phyloP scores from a whole-genome alignment of 2,329 filamentous ascomycete genomes.

The Fusarium sp. region DNA sequence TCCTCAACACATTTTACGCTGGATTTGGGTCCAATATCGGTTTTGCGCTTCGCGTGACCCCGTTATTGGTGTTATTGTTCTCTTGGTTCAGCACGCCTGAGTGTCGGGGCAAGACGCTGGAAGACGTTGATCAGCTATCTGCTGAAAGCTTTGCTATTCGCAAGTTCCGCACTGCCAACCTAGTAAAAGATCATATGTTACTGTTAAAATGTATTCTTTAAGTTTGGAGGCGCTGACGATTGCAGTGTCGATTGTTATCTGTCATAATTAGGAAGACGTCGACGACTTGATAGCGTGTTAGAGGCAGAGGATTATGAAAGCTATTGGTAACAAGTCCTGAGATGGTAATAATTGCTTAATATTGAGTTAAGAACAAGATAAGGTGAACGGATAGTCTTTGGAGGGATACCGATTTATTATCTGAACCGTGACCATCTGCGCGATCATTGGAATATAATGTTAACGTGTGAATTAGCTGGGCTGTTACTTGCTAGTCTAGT shows the following conservation, averaged over 20 bases:
- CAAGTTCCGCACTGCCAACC: slow-evolving; percentile 28
- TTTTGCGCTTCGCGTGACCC: slow-evolving; percentile 35
- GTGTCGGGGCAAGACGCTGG: slow-evolving; percentile 38
- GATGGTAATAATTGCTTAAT: no score
- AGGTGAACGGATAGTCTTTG: no score
- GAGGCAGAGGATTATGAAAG: background rate
- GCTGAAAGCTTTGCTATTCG: slow-evolving; percentile 29
- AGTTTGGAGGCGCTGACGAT: background rate
- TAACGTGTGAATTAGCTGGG: no score
- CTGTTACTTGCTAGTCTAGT: no score
- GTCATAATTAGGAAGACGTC: background rate
- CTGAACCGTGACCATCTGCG: no score
- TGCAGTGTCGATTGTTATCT: background rate
- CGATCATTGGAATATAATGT: no score
- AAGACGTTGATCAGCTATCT: slow-evolving; percentile 47
- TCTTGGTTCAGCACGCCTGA: slow-evolving; percentile 39
- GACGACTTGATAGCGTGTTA: background rate
- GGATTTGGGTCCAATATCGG: slow-evolving; percentile 47
- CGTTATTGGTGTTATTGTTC: slow-evolving; percentile 29
- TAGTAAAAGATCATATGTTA: slow-evolving; percentile 1
- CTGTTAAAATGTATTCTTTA: background rate
- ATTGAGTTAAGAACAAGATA: no score
- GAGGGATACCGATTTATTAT: no score
- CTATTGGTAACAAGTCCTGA: background rate
- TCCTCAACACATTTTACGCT: slow-evolving; percentile 53